phyloP scores from a whole-genome alignment of 768 basidiomycete genomes.

The Mycena sanguinolenta region DNA sequence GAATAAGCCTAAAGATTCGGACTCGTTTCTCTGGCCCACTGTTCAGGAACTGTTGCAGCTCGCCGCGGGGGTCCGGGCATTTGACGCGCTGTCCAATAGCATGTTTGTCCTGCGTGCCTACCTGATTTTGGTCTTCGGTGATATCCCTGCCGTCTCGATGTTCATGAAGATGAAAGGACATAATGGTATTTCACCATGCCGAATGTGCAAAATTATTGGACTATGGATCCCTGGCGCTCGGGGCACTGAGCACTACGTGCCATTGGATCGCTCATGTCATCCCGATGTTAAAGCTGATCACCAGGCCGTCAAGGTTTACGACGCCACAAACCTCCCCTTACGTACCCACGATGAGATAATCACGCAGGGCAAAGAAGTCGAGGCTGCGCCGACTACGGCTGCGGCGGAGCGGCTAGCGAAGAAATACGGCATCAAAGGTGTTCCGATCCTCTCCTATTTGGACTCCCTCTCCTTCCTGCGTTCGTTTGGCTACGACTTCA shows the following conservation, averaged over 20 bases:
- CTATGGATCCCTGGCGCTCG: conserved; percentile 34
- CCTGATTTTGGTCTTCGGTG: conserved; percentile 45
- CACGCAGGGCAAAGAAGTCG: conserved; percentile 39
- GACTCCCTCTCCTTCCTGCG: conserved; percentile 53
- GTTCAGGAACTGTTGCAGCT: conserved; percentile 51
- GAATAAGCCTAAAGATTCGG: conserved; percentile 50
- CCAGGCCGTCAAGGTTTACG: conserved; percentile 32
- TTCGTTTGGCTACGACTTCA: conserved; percentile 61
- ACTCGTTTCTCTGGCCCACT: conserved; percentile 54
- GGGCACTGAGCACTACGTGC: conserved; percentile 45
- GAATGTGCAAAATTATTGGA: conserved; percentile 45
- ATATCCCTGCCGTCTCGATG: conserved; percentile 40
- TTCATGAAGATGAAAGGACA: conserved; percentile 44
- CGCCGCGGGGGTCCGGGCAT: conserved; percentile 47
- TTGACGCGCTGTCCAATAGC: conserved; percentile 33
- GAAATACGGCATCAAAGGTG: conserved; percentile 50
- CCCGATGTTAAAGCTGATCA: conserved; percentile 27
- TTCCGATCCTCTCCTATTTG: conserved; percentile 46
- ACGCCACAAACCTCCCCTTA: conserved; percentile 50
- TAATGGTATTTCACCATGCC: conserved; percentile 49
- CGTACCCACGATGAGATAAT: conserved; percentile 48
- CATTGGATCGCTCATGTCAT: conserved; percentile 40
- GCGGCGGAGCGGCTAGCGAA: conserved; percentile 42
- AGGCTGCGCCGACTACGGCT: conserved; percentile 37
- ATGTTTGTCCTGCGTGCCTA: conserved; percentile 49